These are phyloP conservation scores for Golubevia pallescens DNA, from an alignment of 1,284 basidiomycete species.

Conservation along the genomic window DNA sequence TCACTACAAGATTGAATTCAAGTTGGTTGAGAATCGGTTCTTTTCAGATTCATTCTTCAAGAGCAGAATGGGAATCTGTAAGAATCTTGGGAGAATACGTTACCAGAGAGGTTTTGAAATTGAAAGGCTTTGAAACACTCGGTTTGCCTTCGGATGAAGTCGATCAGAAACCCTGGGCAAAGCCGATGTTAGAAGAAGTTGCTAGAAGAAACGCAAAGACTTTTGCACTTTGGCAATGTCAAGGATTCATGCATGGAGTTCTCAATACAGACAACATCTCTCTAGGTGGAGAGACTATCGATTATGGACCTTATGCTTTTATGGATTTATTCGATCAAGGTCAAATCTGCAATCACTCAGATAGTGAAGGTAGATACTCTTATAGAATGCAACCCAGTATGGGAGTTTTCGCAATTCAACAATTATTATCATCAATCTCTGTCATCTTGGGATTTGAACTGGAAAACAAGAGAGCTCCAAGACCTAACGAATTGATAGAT, in stretches of 20 bases:
- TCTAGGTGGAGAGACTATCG: slow-evolving; percentile 86
- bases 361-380: slow-evolving; percentile 82
- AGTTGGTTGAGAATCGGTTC: slow-evolving; percentile 91
- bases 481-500: slow-evolving; percentile 32
- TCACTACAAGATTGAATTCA: slow-evolving; percentile 83
- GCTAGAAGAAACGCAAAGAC: slow-evolving; percentile 83
- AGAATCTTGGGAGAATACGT: slow-evolving; percentile 70
- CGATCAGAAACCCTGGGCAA: slow-evolving; percentile 28
- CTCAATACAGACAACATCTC: slow-evolving; percentile 67
- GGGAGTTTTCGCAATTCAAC: slow-evolving; percentile 40
- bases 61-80: slow-evolving; percentile 69
- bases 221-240: slow-evolving; percentile 86
- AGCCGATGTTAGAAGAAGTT: slow-evolving; percentile 57
- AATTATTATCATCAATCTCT: slow-evolving; percentile 22
- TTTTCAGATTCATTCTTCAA: slow-evolving; percentile 77
- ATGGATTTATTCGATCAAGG: slow-evolving; percentile 73
- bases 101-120: slow-evolving; percentile 71
- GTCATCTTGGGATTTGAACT: slow-evolving; percentile 36
- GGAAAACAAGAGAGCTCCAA: slow-evolving; percentile 59
- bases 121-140: slow-evolving; percentile 23
- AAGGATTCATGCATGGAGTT: slow-evolving; percentile 42
- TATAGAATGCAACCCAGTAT: slow-evolving; percentile 72
- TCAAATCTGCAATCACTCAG: slow-evolving; percentile 93
- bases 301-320: slow-evolving; percentile 81
- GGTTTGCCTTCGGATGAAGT: neutral